Evolutionary conservation across 2,329 filamentous ascomycete genomes (phyloP).

Genomic region (Fusarium scirpi): DNA sequence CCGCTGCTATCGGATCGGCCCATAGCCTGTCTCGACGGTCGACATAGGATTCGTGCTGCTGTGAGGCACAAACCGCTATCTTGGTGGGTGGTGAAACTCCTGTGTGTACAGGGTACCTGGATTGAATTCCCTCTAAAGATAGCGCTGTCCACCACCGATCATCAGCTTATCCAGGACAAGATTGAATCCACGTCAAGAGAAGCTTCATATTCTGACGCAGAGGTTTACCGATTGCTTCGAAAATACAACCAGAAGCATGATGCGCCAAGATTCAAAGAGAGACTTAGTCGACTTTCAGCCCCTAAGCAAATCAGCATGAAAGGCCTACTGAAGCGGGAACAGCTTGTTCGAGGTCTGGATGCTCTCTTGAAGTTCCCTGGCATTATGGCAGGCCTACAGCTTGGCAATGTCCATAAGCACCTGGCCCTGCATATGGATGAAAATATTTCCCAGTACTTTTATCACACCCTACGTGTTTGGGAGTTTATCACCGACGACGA

Average conservation of each 20-base stretch:
- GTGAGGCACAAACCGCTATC: not conserved
- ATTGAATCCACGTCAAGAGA: conserved; percentile 3
- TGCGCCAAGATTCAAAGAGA: not conserved
- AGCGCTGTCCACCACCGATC: not conserved
- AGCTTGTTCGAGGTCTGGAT: not conserved
- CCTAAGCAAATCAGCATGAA: conserved; percentile 2
- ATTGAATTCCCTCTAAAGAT: not conserved
- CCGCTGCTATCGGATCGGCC: not conserved
- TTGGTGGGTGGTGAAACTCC: conserved; percentile 5
- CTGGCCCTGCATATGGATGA: conserved; percentile 7
- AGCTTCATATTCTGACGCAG: conserved; percentile 1
- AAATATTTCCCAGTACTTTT: not conserved
- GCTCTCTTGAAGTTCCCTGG: not conserved
- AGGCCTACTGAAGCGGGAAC: not conserved
- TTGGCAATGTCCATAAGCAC: conserved; percentile 7
- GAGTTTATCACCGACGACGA: not conserved
- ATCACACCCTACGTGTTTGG: not conserved
- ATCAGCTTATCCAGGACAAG: not conserved
- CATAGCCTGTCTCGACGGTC: conserved; percentile 7
- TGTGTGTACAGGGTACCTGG: conserved; percentile 3
- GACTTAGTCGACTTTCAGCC: not conserved
- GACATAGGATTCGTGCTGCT: not conserved
- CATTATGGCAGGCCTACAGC: not conserved
- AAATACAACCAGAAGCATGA: not conserved
- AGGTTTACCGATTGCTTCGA: not conserved